These are phyloP conservation scores for Geopyxis carbonaria DNA, from an alignment of 495 filamentous ascomycete species.

Conservation along the genomic window DNA sequence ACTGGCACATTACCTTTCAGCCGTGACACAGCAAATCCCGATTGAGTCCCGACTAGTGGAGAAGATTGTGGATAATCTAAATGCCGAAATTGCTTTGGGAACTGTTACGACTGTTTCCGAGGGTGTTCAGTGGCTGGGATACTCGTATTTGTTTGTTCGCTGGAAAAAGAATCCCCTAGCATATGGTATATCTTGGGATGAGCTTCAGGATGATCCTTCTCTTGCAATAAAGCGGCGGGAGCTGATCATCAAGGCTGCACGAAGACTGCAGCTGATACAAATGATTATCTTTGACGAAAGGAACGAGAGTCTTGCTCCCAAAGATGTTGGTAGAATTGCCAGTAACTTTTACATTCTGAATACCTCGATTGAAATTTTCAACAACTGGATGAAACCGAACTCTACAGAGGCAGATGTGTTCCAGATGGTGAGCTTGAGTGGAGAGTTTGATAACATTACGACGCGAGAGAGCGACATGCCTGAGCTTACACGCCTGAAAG, in stretches of 20 bases:
- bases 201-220: conserved; percentile 68
- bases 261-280: conserved; percentile 70
- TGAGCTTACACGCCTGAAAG: conserved; percentile 50
- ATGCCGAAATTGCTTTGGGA: conserved; percentile 83
- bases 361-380: conserved; percentile 87
- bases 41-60: conserved; percentile 88
- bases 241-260: conserved; percentile 71
- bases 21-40: conserved; percentile 86
- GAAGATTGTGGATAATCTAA: conserved; percentile 87
- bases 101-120: conserved; percentile 92
- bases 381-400: conserved; percentile 64
- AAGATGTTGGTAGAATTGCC: conserved; percentile 89
- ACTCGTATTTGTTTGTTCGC: conserved; percentile 91
- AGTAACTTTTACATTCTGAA: conserved; percentile 94
- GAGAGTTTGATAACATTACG: conserved; percentile 95
- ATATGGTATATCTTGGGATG: conserved; percentile 94
- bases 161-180: conserved; percentile 82
- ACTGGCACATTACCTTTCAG: conserved; percentile 75
- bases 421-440: conserved; percentile 86
- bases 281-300: conserved; percentile 97
- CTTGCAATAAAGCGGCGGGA: conserved; percentile 67
- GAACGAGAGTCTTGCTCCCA: conserved; percentile 78
- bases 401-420: conserved; percentile 78
- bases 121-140: conserved; percentile 90
- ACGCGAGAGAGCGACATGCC: conserved; percentile 69